A percentile compares a stretch with the other conserved stretches of the same genome.
phyloP scores from a whole-genome alignment of 2,329 filamentous ascomycete species.

The Arthroderma sp. region DNA sequence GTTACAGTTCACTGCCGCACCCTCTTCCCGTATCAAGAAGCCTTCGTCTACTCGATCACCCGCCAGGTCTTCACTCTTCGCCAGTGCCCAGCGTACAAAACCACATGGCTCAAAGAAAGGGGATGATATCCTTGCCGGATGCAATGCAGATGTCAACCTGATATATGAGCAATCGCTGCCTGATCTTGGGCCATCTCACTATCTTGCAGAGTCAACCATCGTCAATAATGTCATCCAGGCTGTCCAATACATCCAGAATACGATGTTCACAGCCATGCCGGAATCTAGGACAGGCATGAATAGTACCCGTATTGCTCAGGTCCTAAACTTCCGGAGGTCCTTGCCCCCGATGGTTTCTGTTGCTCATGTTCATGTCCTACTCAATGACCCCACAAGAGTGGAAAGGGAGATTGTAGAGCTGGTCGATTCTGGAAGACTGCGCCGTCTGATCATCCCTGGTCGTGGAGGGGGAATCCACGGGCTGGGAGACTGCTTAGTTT shows the following conservation, averaged over 20 bases:
- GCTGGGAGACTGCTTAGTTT: conserved; percentile 45
- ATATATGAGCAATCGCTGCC: conserved; percentile 31
- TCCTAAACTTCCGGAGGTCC: conserved; percentile 42
- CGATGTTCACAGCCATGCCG: conserved; percentile 45
- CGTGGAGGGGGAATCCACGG: conserved; percentile 43
- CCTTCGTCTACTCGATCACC: conserved; percentile 18
- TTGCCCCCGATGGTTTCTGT: conserved; percentile 47
- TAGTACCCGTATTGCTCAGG: conserved; percentile 45
- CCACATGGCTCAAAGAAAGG: conserved; percentile 13
- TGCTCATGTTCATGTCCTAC: conserved; percentile 47
- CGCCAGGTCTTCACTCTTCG: conserved; percentile 28
- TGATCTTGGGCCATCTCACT: conserved; percentile 38
- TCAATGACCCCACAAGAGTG: conserved; percentile 42
- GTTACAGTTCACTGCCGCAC: conserved; percentile 35
- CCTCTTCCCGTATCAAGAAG: conserved; percentile 34
- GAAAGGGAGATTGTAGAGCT: conserved; percentile 47
- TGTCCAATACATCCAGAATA: conserved; percentile 38
- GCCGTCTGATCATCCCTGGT: conserved; percentile 43
- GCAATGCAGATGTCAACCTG: background rate
- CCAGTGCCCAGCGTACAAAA: conserved; percentile 28
- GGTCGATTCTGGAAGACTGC: conserved; percentile 36
- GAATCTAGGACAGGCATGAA: conserved; percentile 46
- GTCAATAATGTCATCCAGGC: conserved; percentile 40
- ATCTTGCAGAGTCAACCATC: conserved; percentile 34
- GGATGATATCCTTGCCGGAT: conserved; percentile 13